Conservation (phyloP, 352 stramenopile genomes). For the Phytophthora megakarya region DNA sequence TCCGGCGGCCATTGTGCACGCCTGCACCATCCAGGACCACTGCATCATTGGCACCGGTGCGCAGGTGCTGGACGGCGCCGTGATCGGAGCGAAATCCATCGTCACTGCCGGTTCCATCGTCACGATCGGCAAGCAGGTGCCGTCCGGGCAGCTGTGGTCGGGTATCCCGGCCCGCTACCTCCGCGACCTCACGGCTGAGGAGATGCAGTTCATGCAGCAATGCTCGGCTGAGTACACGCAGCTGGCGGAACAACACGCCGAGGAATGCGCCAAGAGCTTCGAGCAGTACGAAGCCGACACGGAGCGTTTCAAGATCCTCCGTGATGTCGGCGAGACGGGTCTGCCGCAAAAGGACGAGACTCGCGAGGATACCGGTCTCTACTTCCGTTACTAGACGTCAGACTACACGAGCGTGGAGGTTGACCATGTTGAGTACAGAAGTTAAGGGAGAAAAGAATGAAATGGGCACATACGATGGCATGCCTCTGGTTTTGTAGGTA, state of each 20-base stretch:
- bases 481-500: slow-evolving; percentile 9
- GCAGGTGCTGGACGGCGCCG: slow-evolving; percentile 90
- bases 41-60: slow-evolving; percentile 93
- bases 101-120: slow-evolving; percentile 91
- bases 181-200: slow-evolving; percentile 82
- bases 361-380: slow-evolving; percentile 81
- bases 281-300: slow-evolving; percentile 81
- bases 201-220: slow-evolving; percentile 91
- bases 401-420: slow-evolving; percentile 7
- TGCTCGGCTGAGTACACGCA: slow-evolving; percentile 87
- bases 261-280: slow-evolving; percentile 84
- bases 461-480: slow-evolving; percentile 36
- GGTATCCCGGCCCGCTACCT: slow-evolving; percentile 82
- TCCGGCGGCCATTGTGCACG: slow-evolving; percentile 87
- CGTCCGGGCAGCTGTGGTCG: slow-evolving; percentile 90
- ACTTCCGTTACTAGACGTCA: slow-evolving; percentile 89
- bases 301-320: slow-evolving; percentile 77
- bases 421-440: slow-evolving; percentile 23
- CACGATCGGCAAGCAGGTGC: slow-evolving; percentile 84
- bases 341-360: slow-evolving; percentile 71
- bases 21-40: slow-evolving; percentile 92
- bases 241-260: slow-evolving; percentile 73
- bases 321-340: slow-evolving; percentile 80
- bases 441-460: slow-evolving; percentile 42
- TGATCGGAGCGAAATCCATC: slow-evolving; percentile 89